These are phyloP conservation scores for Micromonas pusilla DNA, from an alignment of 139 green algal genomes.

Conservation along the genomic window DNA sequence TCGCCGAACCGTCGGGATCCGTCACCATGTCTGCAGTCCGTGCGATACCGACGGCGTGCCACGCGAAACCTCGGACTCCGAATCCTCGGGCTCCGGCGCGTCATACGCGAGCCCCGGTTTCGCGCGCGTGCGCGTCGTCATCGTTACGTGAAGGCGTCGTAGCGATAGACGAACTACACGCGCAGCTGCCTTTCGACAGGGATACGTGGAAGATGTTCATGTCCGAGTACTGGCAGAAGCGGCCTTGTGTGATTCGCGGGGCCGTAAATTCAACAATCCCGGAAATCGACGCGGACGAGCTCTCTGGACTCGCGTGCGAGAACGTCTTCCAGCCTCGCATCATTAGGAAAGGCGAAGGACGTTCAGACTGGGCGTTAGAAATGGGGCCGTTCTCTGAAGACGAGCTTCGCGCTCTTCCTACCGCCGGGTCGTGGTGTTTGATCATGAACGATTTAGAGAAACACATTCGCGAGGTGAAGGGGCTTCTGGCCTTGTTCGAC, in stretches of 20 bases:
- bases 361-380: neutral
- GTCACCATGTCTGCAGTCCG: too few species aligned
- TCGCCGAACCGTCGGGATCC: too few species aligned
- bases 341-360: neutral
- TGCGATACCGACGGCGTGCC: too few species aligned
- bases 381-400: slow-evolving; percentile 9
- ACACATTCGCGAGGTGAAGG: neutral
- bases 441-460: slow-evolving; percentile 17
- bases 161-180: neutral
- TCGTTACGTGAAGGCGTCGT: neutral
- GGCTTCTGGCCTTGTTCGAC: neutral
- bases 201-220: neutral
- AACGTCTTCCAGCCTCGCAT: neutral
- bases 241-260: neutral
- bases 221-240: slow-evolving; percentile 12
- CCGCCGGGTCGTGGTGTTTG: slow-evolving; percentile 5
- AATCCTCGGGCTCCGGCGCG: too few species aligned
- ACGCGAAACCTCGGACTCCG: too few species aligned
- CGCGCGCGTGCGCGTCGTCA: too few species aligned
- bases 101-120: too few species aligned
- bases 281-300: slow-evolving; percentile 5
- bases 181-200: neutral
- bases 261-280: neutral
- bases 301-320: slow-evolving; percentile 14
- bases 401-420: neutral